phyloP scores from a whole-genome alignment of 306 rosid species.

The Medicago arabica region DNA sequence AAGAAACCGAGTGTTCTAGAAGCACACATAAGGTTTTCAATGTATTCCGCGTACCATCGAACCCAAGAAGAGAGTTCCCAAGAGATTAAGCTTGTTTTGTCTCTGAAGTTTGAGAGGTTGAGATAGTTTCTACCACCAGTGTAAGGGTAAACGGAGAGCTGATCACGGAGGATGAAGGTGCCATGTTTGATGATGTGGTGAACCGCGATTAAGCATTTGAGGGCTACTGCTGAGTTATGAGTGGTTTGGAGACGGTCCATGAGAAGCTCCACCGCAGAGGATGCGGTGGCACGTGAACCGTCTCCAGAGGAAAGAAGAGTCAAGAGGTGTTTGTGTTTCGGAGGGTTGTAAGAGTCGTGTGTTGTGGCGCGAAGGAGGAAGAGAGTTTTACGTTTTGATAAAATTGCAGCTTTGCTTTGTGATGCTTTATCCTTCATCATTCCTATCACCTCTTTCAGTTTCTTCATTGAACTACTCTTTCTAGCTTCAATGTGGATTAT shows the following conservation, averaged over 20 bases:
- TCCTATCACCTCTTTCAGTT: constrained; percentile 54
- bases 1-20: constrained; percentile 36
- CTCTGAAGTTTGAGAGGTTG: constrained; percentile 76
- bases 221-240: constrained; percentile 68
- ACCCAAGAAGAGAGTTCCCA: constrained; percentile 83
- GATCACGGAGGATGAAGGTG: constrained; percentile 72
- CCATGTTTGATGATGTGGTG: constrained; percentile 64
- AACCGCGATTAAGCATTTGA: constrained; percentile 70
- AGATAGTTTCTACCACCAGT: constrained; percentile 76
- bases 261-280: constrained; percentile 57
- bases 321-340: constrained; percentile 48
- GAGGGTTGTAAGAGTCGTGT: constrained; percentile 62
- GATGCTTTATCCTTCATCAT: constrained; percentile 76
- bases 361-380: constrained; percentile 71
- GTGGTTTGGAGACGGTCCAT: constrained; percentile 77
- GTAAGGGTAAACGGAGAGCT: constrained; percentile 70
- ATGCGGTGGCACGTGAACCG: constrained; percentile 72
- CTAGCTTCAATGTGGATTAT: neutral
- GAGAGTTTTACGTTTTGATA: constrained; percentile 42
- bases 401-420: constrained; percentile 68
- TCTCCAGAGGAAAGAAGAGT: constrained; percentile 61
- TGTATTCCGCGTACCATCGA: constrained; percentile 69
- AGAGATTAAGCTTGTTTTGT: constrained; percentile 40
- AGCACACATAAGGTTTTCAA: constrained; percentile 53
- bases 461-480: constrained; percentile 12